Percentiles rank a stretch among this genome's conserved stretches.
These are phyloP conservation scores for Phaeosphaeria sp. DNA, from an alignment of 2,329 filamentous ascomycete genomes.

Conservation along the genomic window DNA sequence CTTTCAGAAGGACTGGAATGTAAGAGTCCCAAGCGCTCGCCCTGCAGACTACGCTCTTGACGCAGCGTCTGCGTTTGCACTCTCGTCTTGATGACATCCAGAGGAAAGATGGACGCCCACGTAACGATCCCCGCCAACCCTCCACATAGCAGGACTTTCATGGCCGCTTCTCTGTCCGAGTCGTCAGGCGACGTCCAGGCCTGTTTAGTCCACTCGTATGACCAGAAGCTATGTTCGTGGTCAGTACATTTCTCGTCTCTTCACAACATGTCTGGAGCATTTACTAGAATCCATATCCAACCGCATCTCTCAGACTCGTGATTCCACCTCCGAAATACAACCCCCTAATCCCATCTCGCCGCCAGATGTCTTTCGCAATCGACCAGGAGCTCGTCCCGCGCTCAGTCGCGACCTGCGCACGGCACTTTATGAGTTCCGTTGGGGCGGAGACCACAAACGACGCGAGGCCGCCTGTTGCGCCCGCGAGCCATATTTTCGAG, in stretches of 20 bases:
- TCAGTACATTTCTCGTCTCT: not conserved
- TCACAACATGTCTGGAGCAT: constrained; percentile 22
- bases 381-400: constrained; percentile 61
- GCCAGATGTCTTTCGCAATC: constrained; percentile 69
- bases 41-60: constrained; percentile 1
- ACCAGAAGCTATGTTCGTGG: constrained; percentile 73
- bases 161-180: constrained; percentile 58
- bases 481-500: constrained; percentile 77
- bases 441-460: constrained; percentile 87
- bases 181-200: constrained; percentile 57
- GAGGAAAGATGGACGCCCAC: constrained; percentile 88
- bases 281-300: constrained; percentile 95
- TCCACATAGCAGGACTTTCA: constrained; percentile 79
- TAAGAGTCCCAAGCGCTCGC: constrained; percentile 31
- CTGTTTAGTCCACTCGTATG: constrained; percentile 78
- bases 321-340: constrained; percentile 83
- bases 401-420: constrained; percentile 70
- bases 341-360: constrained; percentile 67
- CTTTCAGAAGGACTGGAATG: constrained; percentile 31
- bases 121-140: constrained; percentile 86
- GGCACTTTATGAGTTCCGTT: constrained; percentile 89
- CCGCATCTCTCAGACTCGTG: constrained; percentile 81
- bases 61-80: constrained; percentile 74
- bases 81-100: constrained; percentile 91
- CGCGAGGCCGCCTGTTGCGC: constrained; percentile 80